Base-by-base conservation (phyloP, 2,329 filamentous ascomycete genomes). In the Furcasterigmium furcatum region DNA sequence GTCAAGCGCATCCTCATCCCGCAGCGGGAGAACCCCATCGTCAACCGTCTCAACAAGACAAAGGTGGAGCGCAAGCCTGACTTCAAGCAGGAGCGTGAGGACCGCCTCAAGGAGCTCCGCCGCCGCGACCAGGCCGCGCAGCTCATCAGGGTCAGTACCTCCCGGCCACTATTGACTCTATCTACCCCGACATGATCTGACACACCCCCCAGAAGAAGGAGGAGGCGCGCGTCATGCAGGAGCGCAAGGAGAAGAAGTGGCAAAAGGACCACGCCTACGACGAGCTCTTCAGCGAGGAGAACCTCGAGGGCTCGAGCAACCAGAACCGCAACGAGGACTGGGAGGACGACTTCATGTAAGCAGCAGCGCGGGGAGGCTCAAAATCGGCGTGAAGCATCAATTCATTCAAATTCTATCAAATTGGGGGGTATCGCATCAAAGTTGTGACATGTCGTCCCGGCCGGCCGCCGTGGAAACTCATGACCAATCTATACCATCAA, bases 11-110 rank as follows among this genome's bases (percentile, higher is more conserved):
- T 96, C 47, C 82, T 95, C 46, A 87, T 99, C 14, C 66, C 82
- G 10, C 78, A 85, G 61, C 82, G 92, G 43, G 88, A 95, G 63
- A 99, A 99, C 65, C 72, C 84, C 41, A 90, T 96, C 59, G 82
- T 99, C 71, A 99, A 99, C 71, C 84, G 94, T n/a, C 80, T 99
- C 53, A 97, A 96, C 74, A 99, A 97, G 77, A 99, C 94, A 29
- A 90, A 87, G 56, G 81, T 88, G 27, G 92, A 97, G 71, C 88
- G 85, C 65, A 89, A 85, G 62, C 91, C 92, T 1, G 89, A 97
- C 61, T 71, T 99, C 12, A 75, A 78, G 47, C 81, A 85, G 61
- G 91, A 96, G 71, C 88, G 85, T 62, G 91, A 95, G 45, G 87
- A 89, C 41, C 79, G 82, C 35, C 68, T 86, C 49, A 83, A 82